A percentile compares a stretch with the other conserved stretches of the same genome.
Evolutionary conservation across 108 stramenopile species (phyloP).

Genomic region (Epipyxis sp.): DNA sequence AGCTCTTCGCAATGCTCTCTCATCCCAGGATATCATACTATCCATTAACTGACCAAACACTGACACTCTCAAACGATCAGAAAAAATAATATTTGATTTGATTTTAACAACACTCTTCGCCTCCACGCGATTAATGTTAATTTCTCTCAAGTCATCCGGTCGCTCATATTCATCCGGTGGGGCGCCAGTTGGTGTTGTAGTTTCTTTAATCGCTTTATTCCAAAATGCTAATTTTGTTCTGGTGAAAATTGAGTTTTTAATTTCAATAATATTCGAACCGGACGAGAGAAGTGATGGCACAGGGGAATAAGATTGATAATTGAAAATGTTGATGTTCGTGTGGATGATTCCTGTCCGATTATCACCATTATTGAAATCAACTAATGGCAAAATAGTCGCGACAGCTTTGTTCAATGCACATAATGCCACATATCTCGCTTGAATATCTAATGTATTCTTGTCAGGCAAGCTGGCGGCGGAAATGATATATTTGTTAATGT

Average conservation of each 20-base stretch:
- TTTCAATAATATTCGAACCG: constrained; percentile 33
- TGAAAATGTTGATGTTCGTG: constrained; percentile 29
- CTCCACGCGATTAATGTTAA: constrained; percentile 45
- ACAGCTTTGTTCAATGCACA: constrained; percentile 39
- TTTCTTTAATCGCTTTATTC: constrained; percentile 43
- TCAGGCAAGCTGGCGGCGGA: no score
- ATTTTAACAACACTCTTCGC: constrained; percentile 26
- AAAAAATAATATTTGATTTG: constrained; percentile 21
- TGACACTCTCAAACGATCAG: constrained; percentile 39
- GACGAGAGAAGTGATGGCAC: neutral
- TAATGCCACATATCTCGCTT: constrained; percentile 12
- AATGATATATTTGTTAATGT: no score
- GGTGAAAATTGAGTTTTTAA: constrained; percentile 45
- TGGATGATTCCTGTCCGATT: constrained; percentile 19
- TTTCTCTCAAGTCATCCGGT: constrained; percentile 48
- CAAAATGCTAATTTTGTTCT: constrained; percentile 42
- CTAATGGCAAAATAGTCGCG: constrained; percentile 37
- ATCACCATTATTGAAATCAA: constrained; percentile 38
- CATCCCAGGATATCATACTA: constrained; percentile 42
- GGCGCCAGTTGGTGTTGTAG: constrained; percentile 42
- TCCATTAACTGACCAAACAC: constrained; percentile 48
- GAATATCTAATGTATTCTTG: no score
- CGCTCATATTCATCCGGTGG: constrained; percentile 55
- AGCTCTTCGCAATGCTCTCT: constrained; percentile 37
- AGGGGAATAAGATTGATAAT: constrained; percentile 18